Evolutionary conservation across 2,329 filamentous ascomycete genomes (phyloP).

Genomic region (Xenoacremonium recifei): DNA sequence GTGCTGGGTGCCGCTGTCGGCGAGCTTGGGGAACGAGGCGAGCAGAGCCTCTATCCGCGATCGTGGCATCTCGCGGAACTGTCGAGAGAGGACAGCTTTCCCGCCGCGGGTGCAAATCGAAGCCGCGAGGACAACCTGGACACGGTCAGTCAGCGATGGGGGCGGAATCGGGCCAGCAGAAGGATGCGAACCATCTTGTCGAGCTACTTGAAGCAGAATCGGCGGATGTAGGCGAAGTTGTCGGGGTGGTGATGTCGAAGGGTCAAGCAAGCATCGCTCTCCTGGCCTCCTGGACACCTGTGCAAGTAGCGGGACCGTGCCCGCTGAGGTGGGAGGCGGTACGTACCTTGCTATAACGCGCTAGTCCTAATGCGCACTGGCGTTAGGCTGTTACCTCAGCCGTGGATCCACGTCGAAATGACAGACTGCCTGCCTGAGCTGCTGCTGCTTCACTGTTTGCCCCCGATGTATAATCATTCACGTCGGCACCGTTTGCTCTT

Average conservation of each 20-base stretch:
- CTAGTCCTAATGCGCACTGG: constrained; percentile 17
- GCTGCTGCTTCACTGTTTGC: too few species aligned
- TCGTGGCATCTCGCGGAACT: constrained; percentile 96
- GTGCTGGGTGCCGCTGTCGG: constrained; percentile 93
- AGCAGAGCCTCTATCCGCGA: constrained; percentile 95
- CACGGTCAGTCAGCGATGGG: too few species aligned
- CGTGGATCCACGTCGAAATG: constrained; percentile 12
- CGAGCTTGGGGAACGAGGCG: constrained; percentile 95
- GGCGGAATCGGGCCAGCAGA: constrained; percentile 5
- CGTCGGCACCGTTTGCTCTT: too few species aligned
- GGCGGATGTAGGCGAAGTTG: constrained; percentile 17
- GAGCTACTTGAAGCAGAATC: constrained; percentile 19
- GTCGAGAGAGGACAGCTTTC: constrained; percentile 95
- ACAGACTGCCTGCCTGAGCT: too few species aligned
- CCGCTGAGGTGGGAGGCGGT: constrained; percentile 24
- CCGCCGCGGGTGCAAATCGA: constrained; percentile 98
- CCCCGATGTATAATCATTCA: too few species aligned
- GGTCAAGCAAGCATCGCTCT: constrained; percentile 5
- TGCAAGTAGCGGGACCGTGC: background rate
- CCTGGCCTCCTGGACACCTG: constrained; percentile 23
- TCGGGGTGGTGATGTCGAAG: constrained; percentile 19
- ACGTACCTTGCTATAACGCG: constrained; percentile 20
- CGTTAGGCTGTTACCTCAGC: constrained; percentile 17
- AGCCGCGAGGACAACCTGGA: constrained; percentile 92
- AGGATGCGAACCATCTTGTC: constrained; percentile 38